Evolutionary conservation across 345 rosid genomes (phyloP).

Genomic region (Raphanus raphanistrum): DNA sequence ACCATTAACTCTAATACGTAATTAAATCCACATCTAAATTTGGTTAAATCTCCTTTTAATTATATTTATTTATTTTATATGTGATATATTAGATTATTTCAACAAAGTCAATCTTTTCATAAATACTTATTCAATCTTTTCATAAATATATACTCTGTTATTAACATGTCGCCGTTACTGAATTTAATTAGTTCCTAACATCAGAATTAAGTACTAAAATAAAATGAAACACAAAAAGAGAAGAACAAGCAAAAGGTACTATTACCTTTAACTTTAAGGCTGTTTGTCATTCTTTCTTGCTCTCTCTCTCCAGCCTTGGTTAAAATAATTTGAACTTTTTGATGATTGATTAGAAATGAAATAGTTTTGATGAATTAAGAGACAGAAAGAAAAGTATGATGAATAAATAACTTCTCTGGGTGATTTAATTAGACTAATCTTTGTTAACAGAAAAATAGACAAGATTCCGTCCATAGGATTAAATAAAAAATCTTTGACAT

Average conservation of each 20-base stretch:
- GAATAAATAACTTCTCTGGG: background rate
- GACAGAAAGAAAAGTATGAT: background rate
- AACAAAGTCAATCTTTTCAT: background rate
- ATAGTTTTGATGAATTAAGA: background rate
- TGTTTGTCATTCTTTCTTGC: background rate
- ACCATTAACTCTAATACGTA: slow-evolving; percentile 6
- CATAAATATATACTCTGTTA: background rate
- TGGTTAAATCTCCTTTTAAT: slow-evolving; percentile 13
- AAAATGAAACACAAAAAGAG: background rate
- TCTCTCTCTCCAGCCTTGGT: background rate
- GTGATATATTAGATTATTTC: background rate
- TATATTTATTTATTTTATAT: background rate
- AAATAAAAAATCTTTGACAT: background rate
- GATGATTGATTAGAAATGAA: slow-evolving; percentile 12
- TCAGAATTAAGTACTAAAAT: background rate
- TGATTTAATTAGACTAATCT: slow-evolving; percentile 16
- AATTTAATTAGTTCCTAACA: background rate
- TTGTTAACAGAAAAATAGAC: slow-evolving; percentile 2
- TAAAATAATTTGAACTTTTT: slow-evolving; percentile 25
- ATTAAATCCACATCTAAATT: slow-evolving; percentile 15
- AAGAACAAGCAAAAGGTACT: slow-evolving; percentile 20
- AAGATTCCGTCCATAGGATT: background rate
- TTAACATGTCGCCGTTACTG: background rate
- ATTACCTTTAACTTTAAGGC: slow-evolving; percentile 39
- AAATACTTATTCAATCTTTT: background rate